A percentile compares a stretch with the other conserved stretches of the same genome.
Conservation (phyloP, 1,284 basidiomycete species). For the Rhodotorula sp. region DNA sequence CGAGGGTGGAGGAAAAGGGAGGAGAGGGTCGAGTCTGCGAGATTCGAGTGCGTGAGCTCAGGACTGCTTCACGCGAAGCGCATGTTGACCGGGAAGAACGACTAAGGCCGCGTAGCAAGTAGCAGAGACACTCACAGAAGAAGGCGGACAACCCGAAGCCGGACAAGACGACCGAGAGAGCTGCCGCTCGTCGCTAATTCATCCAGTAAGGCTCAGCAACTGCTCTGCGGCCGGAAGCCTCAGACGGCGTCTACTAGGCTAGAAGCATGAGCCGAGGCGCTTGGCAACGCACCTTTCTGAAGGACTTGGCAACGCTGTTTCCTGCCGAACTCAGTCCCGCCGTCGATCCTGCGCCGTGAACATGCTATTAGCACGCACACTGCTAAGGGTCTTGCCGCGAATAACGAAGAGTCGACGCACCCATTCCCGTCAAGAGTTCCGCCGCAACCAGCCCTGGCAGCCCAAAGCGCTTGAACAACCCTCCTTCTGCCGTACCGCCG, state of each 20-base stretch:
- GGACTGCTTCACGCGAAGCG: neutral
- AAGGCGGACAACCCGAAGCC: slow-evolving; percentile 50
- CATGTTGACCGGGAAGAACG: too few species aligned
- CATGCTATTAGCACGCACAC: neutral
- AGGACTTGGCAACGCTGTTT: slow-evolving; percentile 28
- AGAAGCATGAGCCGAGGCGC: too few species aligned
- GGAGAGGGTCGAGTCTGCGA: slow-evolving; percentile 43
- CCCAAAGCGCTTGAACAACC: slow-evolving; percentile 39
- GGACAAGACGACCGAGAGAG: slow-evolving; percentile 47
- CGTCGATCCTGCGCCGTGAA: slow-evolving; percentile 19
- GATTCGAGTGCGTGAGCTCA: neutral
- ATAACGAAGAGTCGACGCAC: neutral
- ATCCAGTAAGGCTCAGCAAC: too few species aligned
- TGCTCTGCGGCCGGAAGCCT: too few species aligned
- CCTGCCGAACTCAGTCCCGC: slow-evolving; percentile 24
- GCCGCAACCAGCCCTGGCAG: slow-evolving; percentile 17
- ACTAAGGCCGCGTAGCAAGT: neutral
- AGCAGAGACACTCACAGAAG: slow-evolving; percentile 38
- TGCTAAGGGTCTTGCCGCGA: too few species aligned
- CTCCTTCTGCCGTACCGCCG: slow-evolving; percentile 38
- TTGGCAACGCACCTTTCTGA: slow-evolving; percentile 18
- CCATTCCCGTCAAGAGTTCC: slow-evolving; percentile 27
- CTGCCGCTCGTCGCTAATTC: slow-evolving; percentile 43
- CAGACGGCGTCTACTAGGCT: too few species aligned
- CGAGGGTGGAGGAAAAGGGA: slow-evolving; percentile 14